These are phyloP conservation scores for Geosmithia morbida DNA, from an alignment of 2,329 filamentous ascomycete species.

Conservation along the genomic window DNA sequence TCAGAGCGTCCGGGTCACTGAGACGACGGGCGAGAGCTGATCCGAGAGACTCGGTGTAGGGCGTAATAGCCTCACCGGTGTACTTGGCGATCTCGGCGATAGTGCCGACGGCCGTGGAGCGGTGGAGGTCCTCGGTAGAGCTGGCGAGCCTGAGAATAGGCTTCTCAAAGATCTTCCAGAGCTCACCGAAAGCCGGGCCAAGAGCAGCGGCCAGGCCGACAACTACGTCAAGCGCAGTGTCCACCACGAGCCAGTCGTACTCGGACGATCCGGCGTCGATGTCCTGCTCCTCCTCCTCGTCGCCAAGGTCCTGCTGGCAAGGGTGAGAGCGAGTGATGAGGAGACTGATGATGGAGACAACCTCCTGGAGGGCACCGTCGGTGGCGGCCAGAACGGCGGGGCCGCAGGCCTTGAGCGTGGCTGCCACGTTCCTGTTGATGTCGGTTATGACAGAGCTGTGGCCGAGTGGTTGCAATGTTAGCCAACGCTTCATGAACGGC, in stretches of 20 bases:
- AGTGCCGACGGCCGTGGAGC: conserved; percentile 79
- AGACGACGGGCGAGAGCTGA: conserved; percentile 76
- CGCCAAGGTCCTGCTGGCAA: conserved; percentile 81
- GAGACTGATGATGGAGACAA: conserved; percentile 59
- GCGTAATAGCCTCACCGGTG: conserved; percentile 70
- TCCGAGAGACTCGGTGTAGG: conserved; percentile 63
- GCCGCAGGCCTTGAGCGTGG: conserved; percentile 80
- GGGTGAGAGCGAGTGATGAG: conserved; percentile 84
- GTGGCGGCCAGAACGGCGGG: conserved; percentile 68
- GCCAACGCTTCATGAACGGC: conserved; percentile 10
- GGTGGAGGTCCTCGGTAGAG: conserved; percentile 74
- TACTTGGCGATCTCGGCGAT: conserved; percentile 82
- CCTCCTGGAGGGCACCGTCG: conserved; percentile 54
- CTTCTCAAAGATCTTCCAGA: conserved; percentile 96
- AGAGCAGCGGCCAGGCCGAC: conserved; percentile 73
- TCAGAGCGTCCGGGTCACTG: conserved; percentile 77
- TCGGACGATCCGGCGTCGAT: conserved; percentile 69
- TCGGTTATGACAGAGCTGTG: conserved; percentile 86
- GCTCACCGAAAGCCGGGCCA: conserved; percentile 64
- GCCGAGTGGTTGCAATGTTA: conserved; percentile 51
- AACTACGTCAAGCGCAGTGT: conserved; percentile 84
- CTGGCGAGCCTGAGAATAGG: conserved; percentile 77
- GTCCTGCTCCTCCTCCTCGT: conserved; percentile 64
- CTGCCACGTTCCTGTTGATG: conserved; percentile 85
- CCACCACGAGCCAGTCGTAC: conserved; percentile 94